Conservation (phyloP, 371 early-diverging fungal species). For the Choanephora cucurbitarum region DNA sequence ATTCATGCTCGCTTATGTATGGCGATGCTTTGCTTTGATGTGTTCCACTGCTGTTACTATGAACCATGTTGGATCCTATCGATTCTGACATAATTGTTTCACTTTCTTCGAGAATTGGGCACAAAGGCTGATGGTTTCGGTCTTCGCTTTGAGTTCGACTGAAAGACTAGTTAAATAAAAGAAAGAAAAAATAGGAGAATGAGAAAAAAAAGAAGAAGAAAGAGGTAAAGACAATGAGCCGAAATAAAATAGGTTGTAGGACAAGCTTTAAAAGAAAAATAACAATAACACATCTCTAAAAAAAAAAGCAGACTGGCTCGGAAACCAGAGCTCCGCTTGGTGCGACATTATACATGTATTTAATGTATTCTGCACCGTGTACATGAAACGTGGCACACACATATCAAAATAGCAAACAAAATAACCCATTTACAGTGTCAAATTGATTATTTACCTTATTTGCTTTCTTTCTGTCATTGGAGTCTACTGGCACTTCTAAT, state of each 20-base stretch:
- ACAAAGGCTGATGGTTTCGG: conserved; percentile 23
- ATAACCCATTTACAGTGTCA: too few relatives aligned
- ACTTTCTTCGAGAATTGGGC: conserved; percentile 46
- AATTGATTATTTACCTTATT: conserved; percentile 15
- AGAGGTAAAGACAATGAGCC: too few relatives aligned
- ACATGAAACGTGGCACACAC: conserved; percentile 14
- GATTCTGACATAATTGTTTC: conserved; percentile 35
- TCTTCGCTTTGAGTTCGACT: conserved; percentile 7
- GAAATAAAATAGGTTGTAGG: too few relatives aligned
- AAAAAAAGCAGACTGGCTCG: conserved; percentile 3
- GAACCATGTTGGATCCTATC: conserved; percentile 10
- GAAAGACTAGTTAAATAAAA: conserved; percentile 1
- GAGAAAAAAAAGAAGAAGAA: neutral
- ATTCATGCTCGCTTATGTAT: neutral
- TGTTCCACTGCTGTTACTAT: too few relatives aligned
- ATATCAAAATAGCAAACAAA: conserved; percentile 3
- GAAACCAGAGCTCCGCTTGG: conserved; percentile 4
- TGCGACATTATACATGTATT: conserved; percentile 5
- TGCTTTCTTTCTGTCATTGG: neutral
- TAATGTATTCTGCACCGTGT: too few relatives aligned
- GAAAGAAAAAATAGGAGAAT: conserved; percentile 2
- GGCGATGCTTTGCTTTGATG: too few relatives aligned
- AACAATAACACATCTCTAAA: too few relatives aligned
- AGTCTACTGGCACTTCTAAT: too few relatives aligned
- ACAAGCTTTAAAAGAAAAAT: too few relatives aligned